Percentiles rank a stretch among this genome's conserved stretches.
phyloP scores from a whole-genome alignment of 169 alveolate species.

The Plasmodium knowlesi region DNA sequence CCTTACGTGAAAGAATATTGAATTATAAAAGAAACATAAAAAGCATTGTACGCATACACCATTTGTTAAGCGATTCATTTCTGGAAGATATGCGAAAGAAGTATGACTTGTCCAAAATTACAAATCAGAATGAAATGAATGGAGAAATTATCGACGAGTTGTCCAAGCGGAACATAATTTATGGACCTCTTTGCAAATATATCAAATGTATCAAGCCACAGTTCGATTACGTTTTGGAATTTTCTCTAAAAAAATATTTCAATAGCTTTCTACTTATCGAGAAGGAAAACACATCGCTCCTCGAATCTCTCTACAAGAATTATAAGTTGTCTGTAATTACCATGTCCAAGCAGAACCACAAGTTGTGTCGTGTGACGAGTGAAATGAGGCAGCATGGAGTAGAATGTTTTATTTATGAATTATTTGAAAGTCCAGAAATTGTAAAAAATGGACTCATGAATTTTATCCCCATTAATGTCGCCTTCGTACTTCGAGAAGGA shows the following conservation, averaged over 20 bases:
- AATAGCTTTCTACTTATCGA: constrained; percentile 58
- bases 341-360: constrained; percentile 41
- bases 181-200: constrained; percentile 75
- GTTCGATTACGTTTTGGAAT: constrained; percentile 78
- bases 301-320: constrained; percentile 28
- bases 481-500: constrained; percentile 73
- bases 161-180: constrained; percentile 25
- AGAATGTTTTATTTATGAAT: constrained; percentile 77
- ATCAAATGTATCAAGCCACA: constrained; percentile 72
- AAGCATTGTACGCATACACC: constrained; percentile 33
- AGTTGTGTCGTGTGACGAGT: constrained; percentile 77
- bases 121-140: constrained; percentile 33
- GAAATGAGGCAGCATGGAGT: constrained; percentile 79
- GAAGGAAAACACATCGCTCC: constrained; percentile 14
- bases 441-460: constrained; percentile 65
- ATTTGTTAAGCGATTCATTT: constrained; percentile 2
- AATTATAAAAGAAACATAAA: constrained; percentile 69
- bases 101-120: constrained; percentile 29
- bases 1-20: constrained; percentile 75
- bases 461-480: constrained; percentile 52
- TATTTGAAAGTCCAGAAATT: constrained; percentile 69
- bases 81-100: not conserved
- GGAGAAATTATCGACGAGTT: constrained; percentile 29
- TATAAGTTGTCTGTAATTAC: constrained; percentile 78
- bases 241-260: constrained; percentile 71